Evolutionary conservation across 2,329 filamentous ascomycete species (phyloP), one percentile per base, ranked within the genome.

Genomic region (Blastomyces parvus): DNA sequence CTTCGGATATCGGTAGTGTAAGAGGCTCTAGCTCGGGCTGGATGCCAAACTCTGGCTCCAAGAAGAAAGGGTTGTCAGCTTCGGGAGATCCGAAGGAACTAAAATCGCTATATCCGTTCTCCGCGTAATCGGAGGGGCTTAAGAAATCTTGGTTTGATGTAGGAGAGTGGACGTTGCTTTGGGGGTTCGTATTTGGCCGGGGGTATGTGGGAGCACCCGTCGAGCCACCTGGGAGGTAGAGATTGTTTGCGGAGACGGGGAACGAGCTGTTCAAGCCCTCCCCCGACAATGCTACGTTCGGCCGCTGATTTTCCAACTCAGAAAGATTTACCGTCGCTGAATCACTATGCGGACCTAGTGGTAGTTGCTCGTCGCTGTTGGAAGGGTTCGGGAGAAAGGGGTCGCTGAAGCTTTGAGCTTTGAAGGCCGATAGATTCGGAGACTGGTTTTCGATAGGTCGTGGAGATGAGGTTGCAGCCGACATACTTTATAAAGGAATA

Each of bases 341-440:
- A 73, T 74, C 38, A 74, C 77, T 70, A 14, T 70, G 71, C 36
- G 70, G 66, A n/a, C 71, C 70, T 52, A 70, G 68, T 57, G 77
- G 74, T 38, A 71, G 70, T 17, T 70, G 67, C 66, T 78, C 75
- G 44, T 79, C 76, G 2, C 70, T 73, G 63, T 74, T 73, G 11
- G 73, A 72, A 8, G 74, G 70, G 11, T 74, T 70, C 17, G 74
- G 74, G 8, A 79, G 72, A 66, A 77, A 78, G 27, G 74, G 73
- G 60, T 78, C 76, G 59, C 70, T 70, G 62, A 70, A 69, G 55
- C 68, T 71, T 52, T 72, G 67, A 42, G 74, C 70, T 55, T 72
- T 73, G 64, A 74, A 72, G 19, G 67, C 69, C 55, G 70, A 65
- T 46, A 67, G 66, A 62, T 68, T 69, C 44, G 68, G 65, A 19